Percentiles rank a stretch among this genome's conserved stretches.
Evolutionary conservation across 1,284 basidiomycete genomes (phyloP).

Genomic region (Trichosporon sp.): DNA sequence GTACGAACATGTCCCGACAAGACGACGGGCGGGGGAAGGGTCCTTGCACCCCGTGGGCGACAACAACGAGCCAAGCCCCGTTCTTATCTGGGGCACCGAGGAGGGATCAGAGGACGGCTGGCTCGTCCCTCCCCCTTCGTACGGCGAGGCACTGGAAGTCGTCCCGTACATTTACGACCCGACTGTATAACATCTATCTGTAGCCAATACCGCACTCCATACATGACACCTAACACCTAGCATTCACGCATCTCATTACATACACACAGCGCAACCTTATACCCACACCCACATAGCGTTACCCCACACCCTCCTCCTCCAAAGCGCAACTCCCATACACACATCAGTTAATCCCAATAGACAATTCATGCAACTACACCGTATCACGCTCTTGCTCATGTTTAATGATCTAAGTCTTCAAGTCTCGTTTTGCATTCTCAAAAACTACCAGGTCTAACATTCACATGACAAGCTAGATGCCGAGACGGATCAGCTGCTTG

Average conservation of each 20-base stretch:
- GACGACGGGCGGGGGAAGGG: background rate
- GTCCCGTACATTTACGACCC: conserved; percentile 42
- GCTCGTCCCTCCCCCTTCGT: conserved; percentile 48
- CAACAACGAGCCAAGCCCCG: background rate
- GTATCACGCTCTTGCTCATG: background rate
- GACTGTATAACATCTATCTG: background rate
- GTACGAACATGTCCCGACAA: background rate
- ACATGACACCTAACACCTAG: background rate
- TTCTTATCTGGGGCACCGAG: conserved; percentile 44
- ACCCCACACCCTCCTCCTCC: background rate
- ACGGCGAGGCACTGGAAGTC: conserved; percentile 39
- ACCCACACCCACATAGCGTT: background rate
- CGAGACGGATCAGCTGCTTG: conserved; percentile 66
- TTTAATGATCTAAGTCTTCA: background rate
- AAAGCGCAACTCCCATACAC: background rate
- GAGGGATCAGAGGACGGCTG: conserved; percentile 47
- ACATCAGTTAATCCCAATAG: background rate
- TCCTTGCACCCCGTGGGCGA: background rate
- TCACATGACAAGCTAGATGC: conserved; percentile 27
- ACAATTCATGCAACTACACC: background rate
- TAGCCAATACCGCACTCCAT: background rate
- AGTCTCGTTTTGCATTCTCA: conserved; percentile 16
- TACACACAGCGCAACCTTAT: background rate
- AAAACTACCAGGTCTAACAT: background rate
- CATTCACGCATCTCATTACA: background rate